Conservation (phyloP, 2,329 filamentous ascomycete genomes). For the Periconia sp. region DNA sequence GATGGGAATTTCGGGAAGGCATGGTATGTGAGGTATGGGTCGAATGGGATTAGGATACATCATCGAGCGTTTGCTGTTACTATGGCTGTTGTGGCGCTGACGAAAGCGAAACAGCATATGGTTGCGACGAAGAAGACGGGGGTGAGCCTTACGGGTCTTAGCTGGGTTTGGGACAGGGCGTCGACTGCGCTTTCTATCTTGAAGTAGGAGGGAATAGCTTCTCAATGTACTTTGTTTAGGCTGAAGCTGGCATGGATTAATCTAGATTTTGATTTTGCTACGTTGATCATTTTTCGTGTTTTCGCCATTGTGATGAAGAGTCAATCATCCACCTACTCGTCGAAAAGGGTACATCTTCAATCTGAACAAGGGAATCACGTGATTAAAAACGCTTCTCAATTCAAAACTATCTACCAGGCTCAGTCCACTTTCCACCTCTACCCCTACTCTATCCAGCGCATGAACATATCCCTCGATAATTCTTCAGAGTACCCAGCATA, state of each 20-base stretch:
- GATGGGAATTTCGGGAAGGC: neutral
- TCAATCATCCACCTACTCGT: neutral
- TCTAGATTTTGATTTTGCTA: too few species aligned
- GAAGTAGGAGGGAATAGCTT: too few species aligned
- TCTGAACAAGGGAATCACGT: too few species aligned
- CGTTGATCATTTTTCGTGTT: neutral
- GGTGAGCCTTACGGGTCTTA: too few species aligned
- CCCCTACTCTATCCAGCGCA: neutral
- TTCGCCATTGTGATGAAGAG: neutral
- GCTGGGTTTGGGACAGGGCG: too few species aligned
- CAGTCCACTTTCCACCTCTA: too few species aligned
- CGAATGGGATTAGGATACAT: neutral
- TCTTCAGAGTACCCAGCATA: neutral
- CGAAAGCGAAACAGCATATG: neutral
- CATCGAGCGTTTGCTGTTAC: neutral
- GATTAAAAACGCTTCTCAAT: too few species aligned
- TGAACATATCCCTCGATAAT: neutral
- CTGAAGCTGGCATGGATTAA: too few species aligned
- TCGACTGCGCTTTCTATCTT: too few species aligned
- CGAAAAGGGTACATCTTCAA: too few species aligned
- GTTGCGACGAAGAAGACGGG: neutral
- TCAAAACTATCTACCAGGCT: too few species aligned
- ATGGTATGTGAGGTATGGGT: neutral
- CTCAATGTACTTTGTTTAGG: too few species aligned
- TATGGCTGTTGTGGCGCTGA: neutral